Base-by-base conservation (phyloP, 2,329 filamentous ascomycete genomes). In the Endoconidiophora laricicola region DNA sequence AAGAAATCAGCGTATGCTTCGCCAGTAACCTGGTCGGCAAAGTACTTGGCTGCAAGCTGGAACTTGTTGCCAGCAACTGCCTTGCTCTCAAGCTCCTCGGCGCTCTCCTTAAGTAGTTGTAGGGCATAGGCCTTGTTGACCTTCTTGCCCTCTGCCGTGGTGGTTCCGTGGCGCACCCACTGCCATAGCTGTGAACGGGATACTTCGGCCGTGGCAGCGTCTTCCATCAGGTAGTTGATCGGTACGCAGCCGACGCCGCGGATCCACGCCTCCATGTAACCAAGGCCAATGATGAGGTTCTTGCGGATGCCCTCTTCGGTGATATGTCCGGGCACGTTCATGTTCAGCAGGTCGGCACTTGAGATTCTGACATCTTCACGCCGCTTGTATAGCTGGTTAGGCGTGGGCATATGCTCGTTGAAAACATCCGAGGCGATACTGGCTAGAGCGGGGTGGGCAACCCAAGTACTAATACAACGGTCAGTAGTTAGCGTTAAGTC, bases 251-350 rank as follows among this genome's bases (percentile, higher is more conserved):
- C 91, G 20, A 96, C 76, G 33, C 90, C 91, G 55, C 88, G 83
- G 54, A 96, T 73, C 91, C 91, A 98, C 55, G 86, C 91, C 69
- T 98, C 91, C 90, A 96, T 98, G 69, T 98, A 98, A 47, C 84
- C 83, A 4, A 98, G 78, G 38, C 90, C 91, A 57, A 98, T 96
- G 69, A 87, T 90, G 56, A 98, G 73, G 71, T 96, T 98, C 80
- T 95, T 94, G 62, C 85, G 79, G 69, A 98, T 95, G 52, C 91
- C 91, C 4, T 81, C 86, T 66, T 96, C 90, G 58, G 90, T 95
- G 63, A 98, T 75, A 63, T 79, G 76, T 23, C 91, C 91, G 5
- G 90, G 87, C 1, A 96, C 84, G 61, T 96, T 96, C 84, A 94
- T 96, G 75, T 96, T 96, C 54, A 96, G 76, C 48, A 98, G 75